Evolutionary conservation across 768 basidiomycete genomes (phyloP), one percentile per base, ranked within the genome.

Genomic region (Phaffia australis): DNA sequence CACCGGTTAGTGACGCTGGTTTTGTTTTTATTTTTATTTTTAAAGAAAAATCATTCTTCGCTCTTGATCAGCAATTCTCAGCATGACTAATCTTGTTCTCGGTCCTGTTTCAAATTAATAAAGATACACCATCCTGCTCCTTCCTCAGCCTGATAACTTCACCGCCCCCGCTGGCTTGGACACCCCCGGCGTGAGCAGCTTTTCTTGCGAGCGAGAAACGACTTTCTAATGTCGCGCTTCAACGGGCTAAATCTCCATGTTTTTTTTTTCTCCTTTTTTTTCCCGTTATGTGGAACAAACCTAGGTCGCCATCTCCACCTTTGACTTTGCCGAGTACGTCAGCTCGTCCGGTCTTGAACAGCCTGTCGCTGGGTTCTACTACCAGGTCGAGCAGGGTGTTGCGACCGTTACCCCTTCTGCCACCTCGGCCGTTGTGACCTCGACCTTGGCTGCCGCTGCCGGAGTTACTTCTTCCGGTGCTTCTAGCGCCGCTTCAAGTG

Each of bases 121-220:
- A 70, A 87, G 87, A 74, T 89, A 89, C 74, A 83, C 82, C 21
- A 73, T 89, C 69, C 75, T 85, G 65, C 75, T 89, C 50, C 85
- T 84, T 75, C 73, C 77, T 11, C 88, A 89, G 73, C 84, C 85
- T 11, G 75, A 79, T 0, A 76, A 78, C 57, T 89, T 89, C 78
- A 72, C 78, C 27, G 77, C 87, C 27, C 87, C 87, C 30, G 73
- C 79, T 47, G 81, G 81, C 69, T 80, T 87, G 63, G 78, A 81
- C 58, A 73, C 75, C 42, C 75, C 83, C 48, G 79, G 79, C 29
- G 66, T 66, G 52, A 47, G 64, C 54, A 6, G 23, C 58, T 11
- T 1, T 3, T 15, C 57, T 50, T n/a, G 48, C 9, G 15, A 0
- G 32, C 16, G 35, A 42, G n/a, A n/a, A n/a, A 21, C 3, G 30